Evolutionary conservation across 1,284 basidiomycete species (phyloP).

Genomic region (Singerocomus rubriflavus): DNA sequence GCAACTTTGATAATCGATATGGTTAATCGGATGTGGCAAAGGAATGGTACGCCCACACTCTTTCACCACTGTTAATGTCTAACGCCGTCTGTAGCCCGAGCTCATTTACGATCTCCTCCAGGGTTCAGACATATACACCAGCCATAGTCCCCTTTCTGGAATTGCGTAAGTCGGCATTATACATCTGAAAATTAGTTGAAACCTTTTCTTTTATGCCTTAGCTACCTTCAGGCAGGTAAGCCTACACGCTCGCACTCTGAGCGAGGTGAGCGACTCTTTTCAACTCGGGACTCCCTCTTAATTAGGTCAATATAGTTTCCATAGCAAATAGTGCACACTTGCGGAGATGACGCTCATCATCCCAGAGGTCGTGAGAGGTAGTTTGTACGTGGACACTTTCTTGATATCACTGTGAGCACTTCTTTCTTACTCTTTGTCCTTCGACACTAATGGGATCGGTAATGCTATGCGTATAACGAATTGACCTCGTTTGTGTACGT

Average conservation of each 20-base stretch:
- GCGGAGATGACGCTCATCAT: slow-evolving; percentile 42
- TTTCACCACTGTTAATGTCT: background rate
- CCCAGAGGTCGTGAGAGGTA: slow-evolving; percentile 37
- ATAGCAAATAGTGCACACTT: too few species aligned
- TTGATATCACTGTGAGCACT: too few species aligned
- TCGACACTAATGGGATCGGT: too few species aligned
- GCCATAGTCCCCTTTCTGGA: slow-evolving; percentile 14
- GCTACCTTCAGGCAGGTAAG: slow-evolving; percentile 32
- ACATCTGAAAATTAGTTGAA: background rate
- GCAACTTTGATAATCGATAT: background rate
- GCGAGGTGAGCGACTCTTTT: background rate
- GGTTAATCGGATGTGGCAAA: slow-evolving; percentile 23
- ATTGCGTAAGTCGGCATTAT: slow-evolving; percentile 25
- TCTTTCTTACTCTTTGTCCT: too few species aligned
- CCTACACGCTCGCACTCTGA: background rate
- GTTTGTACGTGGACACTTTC: slow-evolving; percentile 45
- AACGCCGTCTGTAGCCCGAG: slow-evolving; percentile 15
- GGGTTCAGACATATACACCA: slow-evolving; percentile 20
- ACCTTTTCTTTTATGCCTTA: background rate
- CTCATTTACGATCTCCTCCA: too few species aligned
- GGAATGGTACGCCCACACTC: slow-evolving; percentile 11
- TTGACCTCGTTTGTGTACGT: too few species aligned
- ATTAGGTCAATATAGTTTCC: slow-evolving; percentile 32
- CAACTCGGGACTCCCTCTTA: background rate
- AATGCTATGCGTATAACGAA: too few species aligned